These are phyloP conservation scores for Coemansia sp. DNA, from an alignment of 192 early-diverging fungal species.

Conservation along the genomic window DNA sequence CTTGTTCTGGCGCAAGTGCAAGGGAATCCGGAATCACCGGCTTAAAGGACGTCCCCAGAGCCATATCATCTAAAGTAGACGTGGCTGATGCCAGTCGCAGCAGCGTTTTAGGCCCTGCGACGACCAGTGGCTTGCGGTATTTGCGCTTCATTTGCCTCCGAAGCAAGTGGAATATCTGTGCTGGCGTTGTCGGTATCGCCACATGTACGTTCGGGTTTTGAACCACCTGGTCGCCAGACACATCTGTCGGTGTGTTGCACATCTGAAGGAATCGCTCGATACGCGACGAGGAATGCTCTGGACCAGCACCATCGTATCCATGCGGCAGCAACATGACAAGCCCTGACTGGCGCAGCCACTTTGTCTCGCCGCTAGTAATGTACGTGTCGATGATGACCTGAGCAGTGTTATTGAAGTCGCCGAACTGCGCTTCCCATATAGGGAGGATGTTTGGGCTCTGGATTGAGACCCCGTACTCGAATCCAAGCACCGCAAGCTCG, in stretches of 20 bases:
- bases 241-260: constrained; percentile 75
- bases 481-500: constrained; percentile 94
- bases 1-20: constrained; percentile 31
- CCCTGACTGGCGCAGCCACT: constrained; percentile 92
- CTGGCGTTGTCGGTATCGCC: constrained; percentile 88
- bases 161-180: constrained; percentile 95
- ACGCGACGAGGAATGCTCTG: constrained; percentile 90
- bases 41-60: constrained; percentile 77
- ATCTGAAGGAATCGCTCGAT: constrained; percentile 96
- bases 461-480: constrained; percentile 92
- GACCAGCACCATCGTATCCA: constrained; percentile 94
- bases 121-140: constrained; percentile 94
- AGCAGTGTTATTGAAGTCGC: constrained; percentile 96
- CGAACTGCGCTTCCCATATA: constrained; percentile 99
- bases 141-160: constrained; percentile 86
- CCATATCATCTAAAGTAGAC: constrained; percentile 81
- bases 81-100: constrained; percentile 66
- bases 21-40: constrained; percentile 74
- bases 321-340: constrained; percentile 93
- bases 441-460: constrained; percentile 83
- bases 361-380: constrained; percentile 82
- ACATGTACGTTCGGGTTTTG: constrained; percentile 93
- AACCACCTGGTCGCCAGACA: constrained; percentile 49
- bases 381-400: constrained; percentile 96
- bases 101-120: constrained; percentile 73